These are phyloP conservation scores for Corymbia calophylla DNA, from an alignment of 441 rosid species.

Conservation along the genomic window DNA sequence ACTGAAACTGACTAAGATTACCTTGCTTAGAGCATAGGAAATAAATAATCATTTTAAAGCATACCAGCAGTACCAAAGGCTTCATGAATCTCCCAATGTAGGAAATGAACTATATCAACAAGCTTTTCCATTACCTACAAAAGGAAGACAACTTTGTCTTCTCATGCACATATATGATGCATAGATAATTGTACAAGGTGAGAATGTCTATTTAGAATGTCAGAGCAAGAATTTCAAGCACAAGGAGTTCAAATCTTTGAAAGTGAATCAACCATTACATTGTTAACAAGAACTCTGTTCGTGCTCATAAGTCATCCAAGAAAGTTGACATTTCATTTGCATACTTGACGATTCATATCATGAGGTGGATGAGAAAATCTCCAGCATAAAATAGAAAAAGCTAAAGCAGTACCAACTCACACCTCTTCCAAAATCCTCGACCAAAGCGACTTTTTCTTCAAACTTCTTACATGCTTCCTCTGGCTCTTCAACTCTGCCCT, in stretches of 20 bases:
- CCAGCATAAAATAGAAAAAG: background rate
- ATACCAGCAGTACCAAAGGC: conserved; percentile 84
- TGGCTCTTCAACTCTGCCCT: conserved; percentile 14
- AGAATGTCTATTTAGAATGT: background rate
- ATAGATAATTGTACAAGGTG: background rate
- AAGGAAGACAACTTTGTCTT: background rate
- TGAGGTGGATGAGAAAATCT: background rate
- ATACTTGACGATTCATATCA: background rate
- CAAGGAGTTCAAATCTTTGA: background rate
- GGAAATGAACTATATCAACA: conserved; percentile 88
- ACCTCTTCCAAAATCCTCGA: conserved; percentile 15
- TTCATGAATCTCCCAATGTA: conserved; percentile 84
- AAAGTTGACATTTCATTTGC: background rate
- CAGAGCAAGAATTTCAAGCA: background rate
- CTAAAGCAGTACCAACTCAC: background rate
- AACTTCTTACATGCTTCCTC: conserved; percentile 10
- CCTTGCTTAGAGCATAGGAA: background rate
- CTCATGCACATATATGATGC: background rate
- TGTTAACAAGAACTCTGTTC: background rate
- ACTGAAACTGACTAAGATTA: background rate
- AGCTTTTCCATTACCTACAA: conserved; percentile 95
- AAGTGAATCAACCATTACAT: background rate
- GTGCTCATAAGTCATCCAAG: background rate
- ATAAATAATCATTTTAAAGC: background rate
- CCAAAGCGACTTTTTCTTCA: conserved; percentile 15